Evolutionary conservation across 192 early-diverging fungal genomes (phyloP).

Genomic region (Entomortierella chlamydospora): DNA sequence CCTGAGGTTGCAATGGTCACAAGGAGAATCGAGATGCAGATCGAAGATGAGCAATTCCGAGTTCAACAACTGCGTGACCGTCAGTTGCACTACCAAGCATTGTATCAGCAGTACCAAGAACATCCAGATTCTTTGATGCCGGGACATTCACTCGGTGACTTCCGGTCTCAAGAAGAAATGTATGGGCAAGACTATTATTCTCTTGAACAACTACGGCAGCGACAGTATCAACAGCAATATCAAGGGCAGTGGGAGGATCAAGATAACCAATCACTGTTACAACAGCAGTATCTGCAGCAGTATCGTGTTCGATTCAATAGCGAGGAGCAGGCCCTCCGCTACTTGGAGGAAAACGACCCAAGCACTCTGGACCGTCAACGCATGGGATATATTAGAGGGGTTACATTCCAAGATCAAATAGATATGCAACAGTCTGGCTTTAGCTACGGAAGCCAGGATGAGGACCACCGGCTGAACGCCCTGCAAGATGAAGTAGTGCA

Average conservation of each 20-base stretch:
- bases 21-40: not conserved
- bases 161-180: not conserved
- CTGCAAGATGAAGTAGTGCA: too few relatives aligned
- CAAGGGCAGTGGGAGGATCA: not conserved
- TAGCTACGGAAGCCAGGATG: too few relatives aligned
- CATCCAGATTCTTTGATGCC: not conserved
- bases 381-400: too few relatives aligned
- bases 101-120: not conserved
- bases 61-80: not conserved
- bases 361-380: too few relatives aligned
- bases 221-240: not conserved
- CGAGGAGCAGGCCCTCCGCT: too few relatives aligned
- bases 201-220: not conserved
- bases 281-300: not conserved
- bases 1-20: slow-evolving; percentile 1
- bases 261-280: not conserved
- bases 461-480: too few relatives aligned
- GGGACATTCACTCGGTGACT: not conserved
- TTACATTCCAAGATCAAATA: too few relatives aligned
- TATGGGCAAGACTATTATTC: not conserved
- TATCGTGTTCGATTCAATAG: not conserved
- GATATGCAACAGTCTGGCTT: too few relatives aligned
- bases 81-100: not conserved
- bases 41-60: not conserved
- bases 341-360: too few relatives aligned